Evolutionary conservation across 768 basidiomycete species (phyloP).

Genomic region (Boletus rubroflammeus): DNA sequence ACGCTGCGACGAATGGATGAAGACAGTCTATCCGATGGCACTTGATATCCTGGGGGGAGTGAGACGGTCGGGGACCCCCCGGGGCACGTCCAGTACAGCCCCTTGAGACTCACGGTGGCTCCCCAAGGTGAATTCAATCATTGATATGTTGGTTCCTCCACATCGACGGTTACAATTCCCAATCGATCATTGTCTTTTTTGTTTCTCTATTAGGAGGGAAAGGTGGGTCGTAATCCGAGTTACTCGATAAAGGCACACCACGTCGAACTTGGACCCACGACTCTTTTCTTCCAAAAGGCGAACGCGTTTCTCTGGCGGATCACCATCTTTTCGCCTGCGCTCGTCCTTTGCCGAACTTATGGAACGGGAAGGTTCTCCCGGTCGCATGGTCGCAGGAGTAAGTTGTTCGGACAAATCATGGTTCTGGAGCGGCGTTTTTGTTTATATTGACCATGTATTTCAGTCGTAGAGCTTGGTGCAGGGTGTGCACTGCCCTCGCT

Average conservation of each 20-base stretch:
- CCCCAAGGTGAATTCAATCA: conserved; percentile 46
- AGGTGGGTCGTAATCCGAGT: conserved; percentile 38
- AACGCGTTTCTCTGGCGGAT: conserved; percentile 69
- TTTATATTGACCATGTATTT: neutral
- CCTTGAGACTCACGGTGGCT: conserved; percentile 50
- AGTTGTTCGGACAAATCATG: neutral
- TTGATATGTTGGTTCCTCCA: neutral
- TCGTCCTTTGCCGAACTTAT: conserved; percentile 68
- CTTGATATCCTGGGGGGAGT: conserved; percentile 50
- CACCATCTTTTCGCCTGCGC: conserved; percentile 68
- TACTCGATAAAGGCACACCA: conserved; percentile 4
- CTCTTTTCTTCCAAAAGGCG: conserved; percentile 41
- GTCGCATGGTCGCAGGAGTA: conserved; percentile 42
- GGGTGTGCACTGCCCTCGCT: conserved; percentile 68
- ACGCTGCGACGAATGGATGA: conserved; percentile 1
- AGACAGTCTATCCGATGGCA: conserved; percentile 51
- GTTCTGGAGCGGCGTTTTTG: neutral
- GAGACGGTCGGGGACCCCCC: conserved; percentile 42
- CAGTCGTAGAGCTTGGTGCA: conserved; percentile 71
- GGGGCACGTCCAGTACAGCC: conserved; percentile 48
- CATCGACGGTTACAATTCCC: neutral
- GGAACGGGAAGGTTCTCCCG: conserved; percentile 50
- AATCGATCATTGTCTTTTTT: neutral
- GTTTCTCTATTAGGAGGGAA: conserved; percentile 46
- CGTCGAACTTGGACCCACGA: neutral